Evolutionary conservation across 2,329 filamentous ascomycete genomes (phyloP).

Genomic region (Domatiomyces catenatus): DNA sequence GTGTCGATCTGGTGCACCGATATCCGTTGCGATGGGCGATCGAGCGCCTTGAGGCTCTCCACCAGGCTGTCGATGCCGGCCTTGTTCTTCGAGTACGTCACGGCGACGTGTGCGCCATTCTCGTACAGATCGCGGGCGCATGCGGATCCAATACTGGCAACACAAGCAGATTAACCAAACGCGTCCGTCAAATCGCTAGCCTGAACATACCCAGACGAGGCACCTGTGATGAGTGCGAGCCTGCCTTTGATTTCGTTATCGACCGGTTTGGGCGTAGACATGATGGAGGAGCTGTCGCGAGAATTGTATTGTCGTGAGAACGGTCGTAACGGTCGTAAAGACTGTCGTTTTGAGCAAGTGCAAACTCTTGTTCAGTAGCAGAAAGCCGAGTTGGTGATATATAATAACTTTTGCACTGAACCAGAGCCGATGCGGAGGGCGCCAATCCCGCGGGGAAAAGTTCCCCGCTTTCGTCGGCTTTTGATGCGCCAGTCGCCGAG

Average conservation of each 20-base stretch:
- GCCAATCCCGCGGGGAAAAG: background rate
- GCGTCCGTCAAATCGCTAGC: background rate
- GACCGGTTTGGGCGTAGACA: slow-evolving; percentile 11
- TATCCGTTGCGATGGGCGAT: slow-evolving; percentile 22
- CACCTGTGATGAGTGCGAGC: slow-evolving; percentile 45
- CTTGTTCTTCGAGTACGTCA: slow-evolving; percentile 43
- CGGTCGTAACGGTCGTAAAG: too few relatives aligned
- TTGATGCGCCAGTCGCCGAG: slow-evolving; percentile 4
- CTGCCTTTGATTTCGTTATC: slow-evolving; percentile 37
- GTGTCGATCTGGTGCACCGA: slow-evolving; percentile 46
- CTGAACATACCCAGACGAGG: slow-evolving; percentile 41
- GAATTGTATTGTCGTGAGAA: too few relatives aligned
- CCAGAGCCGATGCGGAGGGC: background rate
- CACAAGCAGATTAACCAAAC: slow-evolving; percentile 2
- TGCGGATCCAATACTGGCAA: slow-evolving; percentile 45
- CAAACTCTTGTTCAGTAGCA: background rate
- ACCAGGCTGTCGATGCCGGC: slow-evolving; percentile 33
- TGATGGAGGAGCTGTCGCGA: background rate
- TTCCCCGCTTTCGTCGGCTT: slow-evolving; percentile 3
- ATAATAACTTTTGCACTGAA: background rate
- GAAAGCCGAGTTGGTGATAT: slow-evolving; percentile 3
- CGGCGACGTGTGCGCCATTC: slow-evolving; percentile 39
- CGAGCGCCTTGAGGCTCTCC: slow-evolving; percentile 21
- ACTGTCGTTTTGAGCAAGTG: too few relatives aligned
- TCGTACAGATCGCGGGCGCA: slow-evolving; percentile 41